Evolutionary conservation across 2,329 filamentous ascomycete species (phyloP).

Genomic region (Microcera coccophila): DNA sequence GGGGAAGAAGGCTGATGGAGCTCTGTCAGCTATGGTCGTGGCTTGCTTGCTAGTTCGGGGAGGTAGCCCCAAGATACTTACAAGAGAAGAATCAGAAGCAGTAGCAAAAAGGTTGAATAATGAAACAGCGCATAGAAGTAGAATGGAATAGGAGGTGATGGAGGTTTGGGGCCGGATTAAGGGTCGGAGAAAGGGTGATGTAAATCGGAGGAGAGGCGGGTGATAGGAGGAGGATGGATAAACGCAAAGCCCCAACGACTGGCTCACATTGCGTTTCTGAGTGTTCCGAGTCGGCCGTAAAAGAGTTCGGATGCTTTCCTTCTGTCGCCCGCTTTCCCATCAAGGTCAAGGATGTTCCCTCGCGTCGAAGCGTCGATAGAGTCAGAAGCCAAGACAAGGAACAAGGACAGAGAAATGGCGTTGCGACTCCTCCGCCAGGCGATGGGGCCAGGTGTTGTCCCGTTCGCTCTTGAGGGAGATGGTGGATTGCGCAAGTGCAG

Average conservation of each 20-base stretch:
- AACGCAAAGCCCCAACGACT: neutral
- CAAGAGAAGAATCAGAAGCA: neutral
- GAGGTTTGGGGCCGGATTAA: neutral
- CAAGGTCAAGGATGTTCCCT: too few relatives aligned
- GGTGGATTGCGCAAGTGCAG: neutral
- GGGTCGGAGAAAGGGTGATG: too few relatives aligned
- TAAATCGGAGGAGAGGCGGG: too few relatives aligned
- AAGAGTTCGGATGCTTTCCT: too few relatives aligned
- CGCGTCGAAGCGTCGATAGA: neutral
- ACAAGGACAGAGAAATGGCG: neutral
- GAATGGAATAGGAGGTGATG: neutral
- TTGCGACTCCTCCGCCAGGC: neutral
- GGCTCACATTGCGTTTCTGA: neutral
- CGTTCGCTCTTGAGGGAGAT: neutral
- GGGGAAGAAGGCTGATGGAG: neutral
- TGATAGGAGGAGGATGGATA: too few relatives aligned
- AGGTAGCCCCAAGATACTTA: neutral
- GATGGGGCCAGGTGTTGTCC: neutral
- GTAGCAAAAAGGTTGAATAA: neutral
- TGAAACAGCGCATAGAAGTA: neutral
- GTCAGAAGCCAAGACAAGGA: neutral
- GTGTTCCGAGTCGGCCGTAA: too few relatives aligned
- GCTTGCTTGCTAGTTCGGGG: neutral
- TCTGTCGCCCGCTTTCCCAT: too few relatives aligned
- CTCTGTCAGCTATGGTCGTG: neutral